These are phyloP conservation scores for Paraphoma sp. DNA, from an alignment of 2,329 filamentous ascomycete genomes.

Conservation along the genomic window DNA sequence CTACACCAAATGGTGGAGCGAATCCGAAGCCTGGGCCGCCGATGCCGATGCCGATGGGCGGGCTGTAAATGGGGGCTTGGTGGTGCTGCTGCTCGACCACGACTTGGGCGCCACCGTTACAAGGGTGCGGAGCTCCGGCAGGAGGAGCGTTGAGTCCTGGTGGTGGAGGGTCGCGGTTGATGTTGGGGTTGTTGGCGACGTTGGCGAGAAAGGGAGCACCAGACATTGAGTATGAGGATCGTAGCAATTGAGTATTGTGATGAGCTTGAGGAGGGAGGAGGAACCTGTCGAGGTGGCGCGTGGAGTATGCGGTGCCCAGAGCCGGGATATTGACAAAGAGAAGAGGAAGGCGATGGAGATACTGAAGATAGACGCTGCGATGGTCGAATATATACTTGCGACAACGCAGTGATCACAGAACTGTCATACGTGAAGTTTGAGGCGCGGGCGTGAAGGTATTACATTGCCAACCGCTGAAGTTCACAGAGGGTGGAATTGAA, in stretches of 20 bases:
- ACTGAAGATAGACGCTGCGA: background rate
- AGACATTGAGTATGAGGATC: constrained; percentile 23
- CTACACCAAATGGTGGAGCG: constrained; percentile 24
- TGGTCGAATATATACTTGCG: constrained; percentile 3
- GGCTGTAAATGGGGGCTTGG: constrained; percentile 28
- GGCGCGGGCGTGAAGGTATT: constrained; percentile 6
- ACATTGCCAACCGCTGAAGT: constrained; percentile 9
- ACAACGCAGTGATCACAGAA: background rate
- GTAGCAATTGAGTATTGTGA: background rate
- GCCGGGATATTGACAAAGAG: background rate
- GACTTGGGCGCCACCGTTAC: constrained; percentile 9
- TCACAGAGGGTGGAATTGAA: background rate
- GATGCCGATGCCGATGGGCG: constrained; percentile 28
- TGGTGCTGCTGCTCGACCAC: constrained; percentile 32
- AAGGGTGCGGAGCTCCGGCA: constrained; percentile 10
- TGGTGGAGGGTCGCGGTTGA: constrained; percentile 42
- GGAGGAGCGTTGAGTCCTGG: constrained; percentile 28
- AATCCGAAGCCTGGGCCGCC: constrained; percentile 19
- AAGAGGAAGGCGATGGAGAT: background rate
- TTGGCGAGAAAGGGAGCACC: constrained; percentile 37
- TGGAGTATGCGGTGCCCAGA: background rate
- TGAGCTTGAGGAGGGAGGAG: background rate
- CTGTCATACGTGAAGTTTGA: constrained; percentile 19
- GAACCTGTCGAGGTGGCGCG: background rate
- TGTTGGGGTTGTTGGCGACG: constrained; percentile 43